A percentile compares a stretch with the other conserved stretches of the same genome.
These are phyloP conservation scores for Bidens hawaiensis DNA, from an alignment of 140 eudicot genomes.

Conservation along the genomic window DNA sequence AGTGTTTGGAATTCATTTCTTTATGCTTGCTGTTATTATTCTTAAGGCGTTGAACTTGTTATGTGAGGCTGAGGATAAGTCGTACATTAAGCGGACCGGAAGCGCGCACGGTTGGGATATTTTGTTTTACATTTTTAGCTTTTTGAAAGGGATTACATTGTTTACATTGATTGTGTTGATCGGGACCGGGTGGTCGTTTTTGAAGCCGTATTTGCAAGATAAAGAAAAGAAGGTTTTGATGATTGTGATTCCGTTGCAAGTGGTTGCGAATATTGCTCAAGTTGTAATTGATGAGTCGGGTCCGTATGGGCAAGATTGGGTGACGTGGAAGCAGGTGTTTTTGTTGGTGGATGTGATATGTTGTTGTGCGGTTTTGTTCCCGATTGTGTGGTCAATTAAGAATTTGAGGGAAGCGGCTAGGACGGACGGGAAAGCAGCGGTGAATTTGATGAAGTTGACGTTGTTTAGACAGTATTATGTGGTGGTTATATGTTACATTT, in stretches of 20 bases:
- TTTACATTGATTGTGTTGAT: conserved; percentile 69
- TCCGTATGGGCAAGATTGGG: conserved; percentile 63
- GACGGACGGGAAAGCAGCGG: conserved; percentile 87
- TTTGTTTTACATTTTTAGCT: conserved; percentile 64
- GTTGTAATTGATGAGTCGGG: conserved; percentile 75
- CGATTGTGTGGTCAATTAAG: conserved; percentile 85
- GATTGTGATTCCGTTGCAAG: conserved; percentile 76
- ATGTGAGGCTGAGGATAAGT: conserved; percentile 84
- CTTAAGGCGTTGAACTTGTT: conserved; percentile 61
- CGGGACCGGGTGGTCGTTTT: conserved; percentile 79
- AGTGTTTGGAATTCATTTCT: conserved; percentile 63
- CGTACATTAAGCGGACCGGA: conserved; percentile 67
- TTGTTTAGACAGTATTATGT: conserved; percentile 49
- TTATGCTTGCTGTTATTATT: conserved; percentile 68
- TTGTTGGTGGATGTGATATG: conserved; percentile 70
- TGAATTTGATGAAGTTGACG: conserved; percentile 70
- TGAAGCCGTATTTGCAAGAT: conserved; percentile 71
- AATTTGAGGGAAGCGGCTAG: conserved; percentile 68
- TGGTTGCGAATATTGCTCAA: conserved; percentile 68
- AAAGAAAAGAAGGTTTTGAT: conserved; percentile 81
- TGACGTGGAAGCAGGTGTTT: conserved; percentile 81
- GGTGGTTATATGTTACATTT: conserved; percentile 55
- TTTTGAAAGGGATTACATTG: conserved; percentile 62
- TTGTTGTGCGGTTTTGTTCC: conserved; percentile 66
- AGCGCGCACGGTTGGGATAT: conserved; percentile 78